Conservation (phyloP, 129 eudicot genomes). For the Flaveria bidentis region DNA sequence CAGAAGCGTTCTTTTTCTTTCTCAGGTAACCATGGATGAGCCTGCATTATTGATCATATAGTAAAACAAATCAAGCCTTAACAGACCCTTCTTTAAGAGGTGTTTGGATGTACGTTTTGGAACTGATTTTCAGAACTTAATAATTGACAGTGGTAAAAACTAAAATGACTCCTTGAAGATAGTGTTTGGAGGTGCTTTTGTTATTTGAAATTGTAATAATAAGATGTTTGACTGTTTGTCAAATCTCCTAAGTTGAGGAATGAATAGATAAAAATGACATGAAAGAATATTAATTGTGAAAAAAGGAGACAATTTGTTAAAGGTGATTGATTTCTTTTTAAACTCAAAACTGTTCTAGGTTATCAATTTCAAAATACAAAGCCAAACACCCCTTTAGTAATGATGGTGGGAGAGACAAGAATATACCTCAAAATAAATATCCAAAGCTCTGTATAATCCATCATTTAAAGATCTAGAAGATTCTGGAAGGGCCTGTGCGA, state of each 20-base stretch:
- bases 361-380: not conserved
- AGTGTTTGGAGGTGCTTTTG: not conserved
- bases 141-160: no score
- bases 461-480: slow-evolving; percentile 79
- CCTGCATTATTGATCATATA: slow-evolving; percentile 45
- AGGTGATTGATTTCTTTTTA: no score
- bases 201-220: not conserved
- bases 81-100: no score
- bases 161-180: not conserved
- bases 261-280: not conserved
- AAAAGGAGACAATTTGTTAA: no score
- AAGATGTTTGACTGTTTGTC: not conserved
- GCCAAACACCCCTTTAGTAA: not conserved
- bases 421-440: slow-evolving; percentile 79
- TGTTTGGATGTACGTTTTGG: no score
- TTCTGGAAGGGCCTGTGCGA: slow-evolving; percentile 72
- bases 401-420: slow-evolving; percentile 8
- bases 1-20: slow-evolving; percentile 72
- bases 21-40: slow-evolving; percentile 70
- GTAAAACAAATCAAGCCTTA: not conserved
- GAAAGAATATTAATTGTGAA: no score
- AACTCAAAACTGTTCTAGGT: not conserved
- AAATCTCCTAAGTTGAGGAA: not conserved
- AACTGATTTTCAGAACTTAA: no score
- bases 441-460: slow-evolving; percentile 84